These are phyloP conservation scores for Pistacia integerrima DNA, from an alignment of 345 rosid species.

Conservation along the genomic window DNA sequence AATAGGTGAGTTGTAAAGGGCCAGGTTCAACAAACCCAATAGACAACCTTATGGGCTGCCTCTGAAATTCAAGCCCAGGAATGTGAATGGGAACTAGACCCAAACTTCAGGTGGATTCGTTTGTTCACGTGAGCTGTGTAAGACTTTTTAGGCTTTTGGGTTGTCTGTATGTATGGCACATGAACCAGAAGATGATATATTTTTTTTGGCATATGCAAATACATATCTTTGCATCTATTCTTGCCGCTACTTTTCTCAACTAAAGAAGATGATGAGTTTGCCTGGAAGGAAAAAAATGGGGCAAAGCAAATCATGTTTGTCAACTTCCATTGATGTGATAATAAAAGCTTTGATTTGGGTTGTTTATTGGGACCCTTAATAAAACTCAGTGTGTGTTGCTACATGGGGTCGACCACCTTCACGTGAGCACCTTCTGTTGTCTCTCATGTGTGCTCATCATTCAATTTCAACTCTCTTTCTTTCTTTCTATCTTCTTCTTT, in stretches of 20 bases:
- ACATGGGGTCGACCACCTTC: constrained; percentile 45
- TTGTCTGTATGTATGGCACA: constrained; percentile 22
- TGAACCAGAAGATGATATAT: constrained; percentile 6
- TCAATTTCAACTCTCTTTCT: background rate
- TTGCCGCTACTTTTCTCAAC: constrained; percentile 7
- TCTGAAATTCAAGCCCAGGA: no score
- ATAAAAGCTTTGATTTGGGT: background rate
- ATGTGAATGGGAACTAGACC: no score
- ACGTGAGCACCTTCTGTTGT: constrained; percentile 52
- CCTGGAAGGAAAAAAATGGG: background rate
- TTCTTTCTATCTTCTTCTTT: background rate
- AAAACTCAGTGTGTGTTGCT: no score
- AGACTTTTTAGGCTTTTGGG: background rate
- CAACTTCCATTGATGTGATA: background rate
- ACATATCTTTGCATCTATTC: constrained; percentile 13
- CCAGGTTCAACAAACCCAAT: no score
- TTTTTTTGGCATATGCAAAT: constrained; percentile 17
- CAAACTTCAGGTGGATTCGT: background rate
- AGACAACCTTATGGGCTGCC: no score
- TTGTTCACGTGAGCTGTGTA: constrained; percentile 21
- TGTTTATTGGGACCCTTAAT: background rate
- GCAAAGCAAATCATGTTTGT: constrained; percentile 14
- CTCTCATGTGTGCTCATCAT: constrained; percentile 36
- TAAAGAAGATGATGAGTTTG: background rate
- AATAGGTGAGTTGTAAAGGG: no score